Base-by-base conservation (phyloP, 768 basidiomycete genomes). In the Dendrothele bispora region DNA sequence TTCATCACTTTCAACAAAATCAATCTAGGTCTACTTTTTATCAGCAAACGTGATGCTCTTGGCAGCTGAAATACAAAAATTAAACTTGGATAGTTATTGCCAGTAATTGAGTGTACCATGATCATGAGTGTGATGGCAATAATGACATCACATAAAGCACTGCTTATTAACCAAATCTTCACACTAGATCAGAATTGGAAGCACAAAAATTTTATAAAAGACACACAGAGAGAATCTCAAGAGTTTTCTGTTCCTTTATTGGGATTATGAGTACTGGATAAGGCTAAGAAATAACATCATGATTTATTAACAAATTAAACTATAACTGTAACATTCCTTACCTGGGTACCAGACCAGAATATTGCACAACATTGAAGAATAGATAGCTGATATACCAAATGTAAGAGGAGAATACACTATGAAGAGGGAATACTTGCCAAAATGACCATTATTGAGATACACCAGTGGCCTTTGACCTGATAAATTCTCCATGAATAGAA, bases 401-500 rank as follows among this genome's bases (percentile, higher is more conserved):
- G 21, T 37, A 27, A 14, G 41, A 5, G 24, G 46, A 48, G 11
- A 39, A 34, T 34, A n/a, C 30, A 34, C 17, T 32, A 10, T 32
- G 30, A 32, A 32, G 30, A 17, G 30, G 11, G n/a, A 17, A 17
- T 32, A 10, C 17, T 32, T 17, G 42, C 32, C 12, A 45, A 27
- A 7, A 54, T 49, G 27, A 46, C 42, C 20, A 49, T 46, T 17
- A 53, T 46, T 26, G 54, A 25, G 17, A 54, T 26, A 17, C 40
- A 39, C 6, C 43, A 37, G 10, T 39, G 21, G 8, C 51, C 50
- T 5, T 56, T 40, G 21, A 51, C 48, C 51, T n/a, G n/a, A n/a
- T 53, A 57, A 4, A 57, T 59, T 26, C 58, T 55, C 58, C 58
- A 59, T 21, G 50, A 55, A 37, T 54, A 59, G 44, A 59, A 59